Conservation (phyloP, 75 land plant species). For the Cryptomeria japonica region DNA sequence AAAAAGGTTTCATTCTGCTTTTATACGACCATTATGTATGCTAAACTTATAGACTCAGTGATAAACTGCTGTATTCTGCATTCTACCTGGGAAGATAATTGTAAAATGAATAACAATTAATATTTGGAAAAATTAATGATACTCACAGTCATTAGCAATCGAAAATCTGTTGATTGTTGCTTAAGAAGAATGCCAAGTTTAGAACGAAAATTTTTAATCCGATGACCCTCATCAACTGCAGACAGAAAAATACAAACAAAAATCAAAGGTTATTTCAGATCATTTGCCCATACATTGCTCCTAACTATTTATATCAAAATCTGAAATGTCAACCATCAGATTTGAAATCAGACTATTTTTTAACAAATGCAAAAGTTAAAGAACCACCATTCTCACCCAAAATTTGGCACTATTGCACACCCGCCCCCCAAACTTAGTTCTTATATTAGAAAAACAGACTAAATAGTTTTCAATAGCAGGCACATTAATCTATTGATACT, state of each 20-base stretch:
- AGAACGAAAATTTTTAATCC: conserved; percentile 31
- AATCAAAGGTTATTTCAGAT: neutral
- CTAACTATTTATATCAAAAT: neutral
- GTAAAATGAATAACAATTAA: neutral
- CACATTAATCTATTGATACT: neutral
- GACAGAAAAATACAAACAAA: neutral
- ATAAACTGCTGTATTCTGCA: neutral
- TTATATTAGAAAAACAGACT: neutral
- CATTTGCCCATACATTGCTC: neutral
- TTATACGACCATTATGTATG: neutral
- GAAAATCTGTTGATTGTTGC: conserved; percentile 30
- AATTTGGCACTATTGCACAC: neutral
- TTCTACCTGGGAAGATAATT: neutral
- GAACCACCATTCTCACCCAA: neutral
- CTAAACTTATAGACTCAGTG: neutral
- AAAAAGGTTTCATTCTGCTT: neutral
- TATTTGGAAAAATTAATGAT: neutral
- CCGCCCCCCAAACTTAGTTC: neutral
- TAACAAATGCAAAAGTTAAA: neutral
- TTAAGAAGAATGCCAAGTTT: conserved; percentile 35
- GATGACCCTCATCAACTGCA: conserved; percentile 47
- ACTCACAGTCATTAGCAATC: conserved; percentile 38
- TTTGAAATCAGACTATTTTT: neutral
- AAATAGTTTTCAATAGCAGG: neutral
- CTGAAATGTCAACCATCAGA: neutral